Evolutionary conservation across 2,329 filamentous ascomycete species (phyloP).

Genomic region (Alternaria brassicicola): DNA sequence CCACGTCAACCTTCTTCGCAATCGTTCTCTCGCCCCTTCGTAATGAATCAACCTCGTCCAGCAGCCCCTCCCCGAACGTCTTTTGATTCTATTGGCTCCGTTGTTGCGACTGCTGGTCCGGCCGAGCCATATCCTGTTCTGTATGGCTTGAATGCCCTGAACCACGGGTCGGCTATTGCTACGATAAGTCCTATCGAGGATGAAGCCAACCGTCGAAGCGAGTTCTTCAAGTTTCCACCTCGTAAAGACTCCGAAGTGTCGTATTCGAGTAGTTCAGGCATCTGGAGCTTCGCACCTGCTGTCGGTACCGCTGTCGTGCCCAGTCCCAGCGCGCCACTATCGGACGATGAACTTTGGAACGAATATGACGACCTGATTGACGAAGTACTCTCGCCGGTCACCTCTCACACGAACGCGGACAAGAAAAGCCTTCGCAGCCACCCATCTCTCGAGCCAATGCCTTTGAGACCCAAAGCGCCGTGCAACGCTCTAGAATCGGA

Average conservation of each 20-base stretch:
- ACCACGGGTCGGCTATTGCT: slow-evolving; percentile 49
- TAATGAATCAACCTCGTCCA: slow-evolving; percentile 52
- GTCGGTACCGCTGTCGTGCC: slow-evolving; percentile 68
- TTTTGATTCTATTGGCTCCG: slow-evolving; percentile 38
- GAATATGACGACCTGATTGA: slow-evolving; percentile 91
- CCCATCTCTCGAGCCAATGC: slow-evolving; percentile 40
- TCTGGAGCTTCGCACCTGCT: slow-evolving; percentile 64
- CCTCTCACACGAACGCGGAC: slow-evolving; percentile 16
- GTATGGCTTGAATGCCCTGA: slow-evolving; percentile 41
- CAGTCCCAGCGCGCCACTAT: slow-evolving; percentile 64
- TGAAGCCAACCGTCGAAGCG: slow-evolving; percentile 48
- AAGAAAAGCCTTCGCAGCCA: slow-evolving; percentile 22
- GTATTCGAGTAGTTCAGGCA: slow-evolving; percentile 69
- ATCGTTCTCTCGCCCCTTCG: slow-evolving; percentile 86
- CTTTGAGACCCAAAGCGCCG: slow-evolving; percentile 33
- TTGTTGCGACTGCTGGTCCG: slow-evolving; percentile 37
- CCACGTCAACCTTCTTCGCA: slow-evolving; percentile 71
- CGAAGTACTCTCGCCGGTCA: slow-evolving; percentile 62
- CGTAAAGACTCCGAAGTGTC: slow-evolving; percentile 73
- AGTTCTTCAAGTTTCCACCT: slow-evolving; percentile 77
- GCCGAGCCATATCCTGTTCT: slow-evolving; percentile 45
- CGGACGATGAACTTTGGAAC: slow-evolving; percentile 90
- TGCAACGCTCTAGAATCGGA: slow-evolving; percentile 42
- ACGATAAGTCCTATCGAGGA: slow-evolving; percentile 42
- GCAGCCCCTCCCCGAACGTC: slow-evolving; percentile 41